These are phyloP conservation scores for Tetracladium maxilliforme DNA, from an alignment of 2,329 filamentous ascomycete genomes.

Conservation along the genomic window DNA sequence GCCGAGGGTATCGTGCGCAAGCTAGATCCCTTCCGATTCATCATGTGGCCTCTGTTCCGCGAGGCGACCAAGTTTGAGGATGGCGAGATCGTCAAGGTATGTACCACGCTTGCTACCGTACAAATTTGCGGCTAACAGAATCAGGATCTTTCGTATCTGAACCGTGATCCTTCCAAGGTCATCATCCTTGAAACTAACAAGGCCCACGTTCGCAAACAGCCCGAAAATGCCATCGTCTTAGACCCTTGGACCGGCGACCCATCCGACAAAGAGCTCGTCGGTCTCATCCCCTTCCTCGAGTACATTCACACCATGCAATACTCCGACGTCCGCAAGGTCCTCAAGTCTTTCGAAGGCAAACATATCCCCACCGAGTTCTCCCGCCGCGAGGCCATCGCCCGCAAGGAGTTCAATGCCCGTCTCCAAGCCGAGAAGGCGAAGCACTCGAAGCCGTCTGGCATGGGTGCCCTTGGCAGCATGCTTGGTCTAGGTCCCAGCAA, in stretches of 20 bases:
- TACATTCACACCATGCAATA: conserved; percentile 92
- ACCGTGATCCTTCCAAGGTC: conserved; percentile 88
- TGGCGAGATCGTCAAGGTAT: conserved; percentile 88
- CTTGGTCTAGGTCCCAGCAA: conserved; percentile 64
- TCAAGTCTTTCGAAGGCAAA: conserved; percentile 80
- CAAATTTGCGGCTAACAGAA: too few relatives aligned
- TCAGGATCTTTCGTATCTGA: conserved; percentile 95
- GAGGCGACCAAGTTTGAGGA: conserved; percentile 97
- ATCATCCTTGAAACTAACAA: conserved; percentile 85
- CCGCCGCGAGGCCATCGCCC: conserved; percentile 69
- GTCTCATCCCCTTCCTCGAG: conserved; percentile 90
- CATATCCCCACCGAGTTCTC: conserved; percentile 86
- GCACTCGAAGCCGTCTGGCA: conserved; percentile 40
- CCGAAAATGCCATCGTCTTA: conserved; percentile 90
- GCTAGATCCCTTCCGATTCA: conserved; percentile 86
- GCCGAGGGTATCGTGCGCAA: conserved; percentile 84
- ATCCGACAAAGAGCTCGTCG: conserved; percentile 74
- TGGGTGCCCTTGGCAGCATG: conserved; percentile 54
- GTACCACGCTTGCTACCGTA: conserved; percentile 11
- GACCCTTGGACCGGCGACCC: conserved; percentile 79
- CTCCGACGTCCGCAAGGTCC: conserved; percentile 68
- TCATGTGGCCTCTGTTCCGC: conserved; percentile 87
- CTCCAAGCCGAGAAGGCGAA: conserved; percentile 54
- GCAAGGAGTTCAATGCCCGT: conserved; percentile 72
- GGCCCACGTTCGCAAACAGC: conserved; percentile 71